These are phyloP conservation scores for Yamadazyma mexicana DNA, from an alignment of 1,139 yeast species.

Conservation along the genomic window DNA sequence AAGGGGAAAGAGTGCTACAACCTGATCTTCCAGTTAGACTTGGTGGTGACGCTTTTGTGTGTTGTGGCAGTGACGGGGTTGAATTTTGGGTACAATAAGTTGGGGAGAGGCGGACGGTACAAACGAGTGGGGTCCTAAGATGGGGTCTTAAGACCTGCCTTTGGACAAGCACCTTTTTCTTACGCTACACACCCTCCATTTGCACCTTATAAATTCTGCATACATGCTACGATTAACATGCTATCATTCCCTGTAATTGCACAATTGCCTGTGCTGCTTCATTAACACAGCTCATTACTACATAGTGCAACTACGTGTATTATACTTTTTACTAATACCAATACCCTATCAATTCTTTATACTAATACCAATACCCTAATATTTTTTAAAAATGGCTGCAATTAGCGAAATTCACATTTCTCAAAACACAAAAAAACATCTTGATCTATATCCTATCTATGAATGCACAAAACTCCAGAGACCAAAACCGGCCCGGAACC, in stretches of 20 bases:
- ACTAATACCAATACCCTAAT: not conserved
- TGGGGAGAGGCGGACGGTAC: not conserved
- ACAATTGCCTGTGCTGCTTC: too few species aligned
- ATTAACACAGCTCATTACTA: too few species aligned
- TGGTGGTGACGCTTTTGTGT: conserved; percentile 27
- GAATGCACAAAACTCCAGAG: not conserved
- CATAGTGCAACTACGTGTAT: too few species aligned
- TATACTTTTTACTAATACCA: too few species aligned
- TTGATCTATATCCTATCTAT: not conserved
- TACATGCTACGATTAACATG: too few species aligned
- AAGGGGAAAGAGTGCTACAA: conserved; percentile 46
- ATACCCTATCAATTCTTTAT: not conserved
- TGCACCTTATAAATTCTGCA: too few species aligned
- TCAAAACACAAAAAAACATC: too few species aligned
- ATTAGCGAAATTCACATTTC: not conserved
- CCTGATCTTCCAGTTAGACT: conserved; percentile 38
- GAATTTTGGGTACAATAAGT: conserved; percentile 20
- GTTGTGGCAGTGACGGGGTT: conserved; percentile 25
- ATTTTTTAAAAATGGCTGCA: not conserved
- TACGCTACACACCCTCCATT: too few species aligned
- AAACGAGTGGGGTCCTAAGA: not conserved
- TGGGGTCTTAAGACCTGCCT: too few species aligned
- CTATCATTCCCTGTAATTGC: too few species aligned
- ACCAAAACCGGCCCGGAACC: too few species aligned
- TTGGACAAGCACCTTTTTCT: too few species aligned